phyloP scores from a whole-genome alignment of 495 filamentous ascomycete genomes.

The Penicillium cosmopolitanum region DNA sequence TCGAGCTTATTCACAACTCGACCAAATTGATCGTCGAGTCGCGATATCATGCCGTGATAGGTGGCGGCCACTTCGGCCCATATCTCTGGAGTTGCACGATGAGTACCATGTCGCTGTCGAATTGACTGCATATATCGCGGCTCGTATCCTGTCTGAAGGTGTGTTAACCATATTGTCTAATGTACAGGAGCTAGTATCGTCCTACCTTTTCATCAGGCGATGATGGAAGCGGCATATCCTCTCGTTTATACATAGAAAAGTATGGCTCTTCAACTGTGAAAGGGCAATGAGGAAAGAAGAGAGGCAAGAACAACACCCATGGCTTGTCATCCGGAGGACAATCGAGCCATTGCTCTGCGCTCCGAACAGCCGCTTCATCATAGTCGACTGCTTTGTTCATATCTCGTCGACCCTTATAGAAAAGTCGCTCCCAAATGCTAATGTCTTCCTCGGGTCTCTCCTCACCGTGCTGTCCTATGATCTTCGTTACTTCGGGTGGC shows the following conservation, averaged over 20 bases:
- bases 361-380: constrained; percentile 29
- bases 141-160: constrained; percentile 24
- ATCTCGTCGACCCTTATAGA: constrained; percentile 26
- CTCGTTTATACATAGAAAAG: constrained; percentile 30
- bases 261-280: constrained; percentile 36
- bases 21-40: constrained; percentile 31
- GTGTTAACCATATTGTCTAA: not conserved
- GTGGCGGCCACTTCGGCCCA: constrained; percentile 30
- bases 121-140: constrained; percentile 28
- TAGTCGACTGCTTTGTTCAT: constrained; percentile 28
- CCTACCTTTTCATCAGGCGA: constrained; percentile 16
- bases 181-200: not conserved
- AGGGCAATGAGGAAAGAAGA: constrained; percentile 33
- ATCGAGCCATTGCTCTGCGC: constrained; percentile 29
- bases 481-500: constrained; percentile 28
- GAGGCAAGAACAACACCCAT: constrained; percentile 33
- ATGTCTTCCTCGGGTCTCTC: constrained; percentile 11
- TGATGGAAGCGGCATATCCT: constrained; percentile 15
- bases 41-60: constrained; percentile 34
- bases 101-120: constrained; percentile 26
- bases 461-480: constrained; percentile 15
- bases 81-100: constrained; percentile 26
- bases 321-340: constrained; percentile 28
- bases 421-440: constrained; percentile 25
- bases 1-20: constrained; percentile 20